These are phyloP conservation scores for Fraxinus cuspidata DNA, from an alignment of 257 asterid species.

Conservation along the genomic window DNA sequence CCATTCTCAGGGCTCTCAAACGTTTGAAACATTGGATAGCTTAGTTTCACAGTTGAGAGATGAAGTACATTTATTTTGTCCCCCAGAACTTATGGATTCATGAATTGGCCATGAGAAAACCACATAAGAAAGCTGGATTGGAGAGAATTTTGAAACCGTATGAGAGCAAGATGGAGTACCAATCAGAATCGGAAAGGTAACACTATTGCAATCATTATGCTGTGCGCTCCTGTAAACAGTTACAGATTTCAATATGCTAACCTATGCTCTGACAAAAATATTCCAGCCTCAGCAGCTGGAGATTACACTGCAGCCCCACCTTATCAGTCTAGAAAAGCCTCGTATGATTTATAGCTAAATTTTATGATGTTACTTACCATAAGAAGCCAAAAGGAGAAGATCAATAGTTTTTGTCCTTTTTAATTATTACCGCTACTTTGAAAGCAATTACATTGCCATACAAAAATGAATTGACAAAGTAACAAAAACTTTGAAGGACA, in stretches of 20 bases:
- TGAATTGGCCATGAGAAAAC: slow-evolving; percentile 7
- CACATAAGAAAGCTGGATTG: not conserved
- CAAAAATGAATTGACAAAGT: not conserved
- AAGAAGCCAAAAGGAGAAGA: not conserved
- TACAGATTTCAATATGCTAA: no score
- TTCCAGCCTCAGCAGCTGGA: not conserved
- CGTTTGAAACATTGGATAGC: slow-evolving; percentile 39
- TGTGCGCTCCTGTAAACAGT: no score
- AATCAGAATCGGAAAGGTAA: not conserved
- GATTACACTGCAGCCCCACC: not conserved
- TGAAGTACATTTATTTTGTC: slow-evolving; percentile 26
- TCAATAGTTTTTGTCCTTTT: not conserved
- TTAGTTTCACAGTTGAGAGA: slow-evolving; percentile 53
- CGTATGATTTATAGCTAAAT: not conserved
- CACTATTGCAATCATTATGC: not conserved
- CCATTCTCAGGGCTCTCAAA: slow-evolving; percentile 36
- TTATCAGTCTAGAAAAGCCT: not conserved
- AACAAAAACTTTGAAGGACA: no score
- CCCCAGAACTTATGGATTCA: slow-evolving; percentile 12
- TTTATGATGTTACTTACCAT: not conserved
- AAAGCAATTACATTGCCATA: not conserved
- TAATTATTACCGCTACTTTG: not conserved
- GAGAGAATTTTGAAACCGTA: not conserved
- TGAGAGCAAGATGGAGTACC: not conserved
- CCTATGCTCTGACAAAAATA: not conserved